Evolutionary conservation across 2,329 filamentous ascomycete species (phyloP).

Genomic region (Talaromyces amestolkiae): DNA sequence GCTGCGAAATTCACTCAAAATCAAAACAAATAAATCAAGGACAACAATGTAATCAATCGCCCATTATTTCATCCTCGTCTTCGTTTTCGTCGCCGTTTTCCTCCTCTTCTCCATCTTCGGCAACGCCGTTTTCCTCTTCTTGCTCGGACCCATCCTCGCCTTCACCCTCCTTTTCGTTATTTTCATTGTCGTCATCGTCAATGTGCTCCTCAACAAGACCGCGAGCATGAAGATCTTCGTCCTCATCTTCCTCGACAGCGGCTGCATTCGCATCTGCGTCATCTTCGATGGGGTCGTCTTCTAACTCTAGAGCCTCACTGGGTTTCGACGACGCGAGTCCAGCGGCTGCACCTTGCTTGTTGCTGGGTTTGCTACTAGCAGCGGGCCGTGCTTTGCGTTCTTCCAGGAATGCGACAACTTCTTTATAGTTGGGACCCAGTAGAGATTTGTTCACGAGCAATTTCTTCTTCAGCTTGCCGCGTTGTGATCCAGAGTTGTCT

Average conservation of each 20-base stretch:
- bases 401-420: slow-evolving; percentile 78
- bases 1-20: slow-evolving; percentile 6
- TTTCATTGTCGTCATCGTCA: slow-evolving; percentile 32
- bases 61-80: slow-evolving; percentile 43
- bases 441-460: slow-evolving; percentile 75
- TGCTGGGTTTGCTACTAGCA: slow-evolving; percentile 33
- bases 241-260: slow-evolving; percentile 41
- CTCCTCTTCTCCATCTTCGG: slow-evolving; percentile 27
- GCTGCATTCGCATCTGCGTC: slow-evolving; percentile 31
- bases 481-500: slow-evolving; percentile 60
- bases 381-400: slow-evolving; percentile 51
- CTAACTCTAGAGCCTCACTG: slow-evolving; percentile 45
- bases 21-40: slow-evolving; percentile 7
- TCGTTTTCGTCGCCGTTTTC: slow-evolving; percentile 5
- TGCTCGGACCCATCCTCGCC: slow-evolving; percentile 26
- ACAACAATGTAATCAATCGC: slow-evolving; percentile 30
- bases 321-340: slow-evolving; percentile 30
- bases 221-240: slow-evolving; percentile 38
- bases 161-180: slow-evolving; percentile 36
- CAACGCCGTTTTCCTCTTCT: slow-evolving; percentile 8
- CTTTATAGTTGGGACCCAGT: slow-evolving; percentile 81
- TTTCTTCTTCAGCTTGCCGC: slow-evolving; percentile 65
- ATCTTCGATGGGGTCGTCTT: slow-evolving; percentile 42
- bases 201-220: slow-evolving; percentile 35
- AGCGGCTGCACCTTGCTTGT: slow-evolving; percentile 32